phyloP scores from a whole-genome alignment of 129 eudicot genomes.

The Flaveria robusta region DNA sequence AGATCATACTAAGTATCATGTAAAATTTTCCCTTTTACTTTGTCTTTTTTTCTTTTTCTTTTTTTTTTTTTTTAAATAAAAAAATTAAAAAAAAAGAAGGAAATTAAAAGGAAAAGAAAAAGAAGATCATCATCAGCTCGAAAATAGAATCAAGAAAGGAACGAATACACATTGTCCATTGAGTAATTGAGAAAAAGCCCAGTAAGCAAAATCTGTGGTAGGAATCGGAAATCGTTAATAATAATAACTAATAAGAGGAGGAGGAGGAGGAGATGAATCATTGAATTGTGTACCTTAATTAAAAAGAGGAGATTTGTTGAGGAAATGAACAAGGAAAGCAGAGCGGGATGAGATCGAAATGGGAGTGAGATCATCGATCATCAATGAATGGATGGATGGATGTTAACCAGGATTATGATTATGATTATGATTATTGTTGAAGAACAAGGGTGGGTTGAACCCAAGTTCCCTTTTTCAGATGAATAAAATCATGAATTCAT shows the following conservation, averaged over 20 bases:
- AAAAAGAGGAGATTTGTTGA: constrained; percentile 21
- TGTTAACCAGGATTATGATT: no score
- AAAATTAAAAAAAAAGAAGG: no score
- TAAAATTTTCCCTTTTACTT: no score
- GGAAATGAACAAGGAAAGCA: constrained; percentile 13
- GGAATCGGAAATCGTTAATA: constrained; percentile 14
- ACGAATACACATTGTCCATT: constrained; percentile 23
- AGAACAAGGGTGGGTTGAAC: constrained; percentile 31
- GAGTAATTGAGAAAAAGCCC: constrained; percentile 17
- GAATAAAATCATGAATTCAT: no score
- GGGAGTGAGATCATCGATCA: constrained; percentile 31
- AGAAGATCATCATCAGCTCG: neutral
- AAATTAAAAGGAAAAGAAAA: neutral
- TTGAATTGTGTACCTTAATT: constrained; percentile 19
- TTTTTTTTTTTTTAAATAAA: no score
- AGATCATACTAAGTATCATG: constrained; percentile 22
- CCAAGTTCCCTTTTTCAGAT: no score
- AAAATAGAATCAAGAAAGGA: neutral
- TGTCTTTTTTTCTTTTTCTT: no score
- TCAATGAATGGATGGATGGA: no score
- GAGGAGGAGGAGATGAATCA: neutral
- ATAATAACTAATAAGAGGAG: neutral
- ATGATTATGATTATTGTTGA: neutral
- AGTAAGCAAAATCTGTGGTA: neutral
- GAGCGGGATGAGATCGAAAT: constrained; percentile 25